These are phyloP conservation scores for Tetracentron sinense DNA, from an alignment of 164 flowering plant species.

Conservation along the genomic window DNA sequence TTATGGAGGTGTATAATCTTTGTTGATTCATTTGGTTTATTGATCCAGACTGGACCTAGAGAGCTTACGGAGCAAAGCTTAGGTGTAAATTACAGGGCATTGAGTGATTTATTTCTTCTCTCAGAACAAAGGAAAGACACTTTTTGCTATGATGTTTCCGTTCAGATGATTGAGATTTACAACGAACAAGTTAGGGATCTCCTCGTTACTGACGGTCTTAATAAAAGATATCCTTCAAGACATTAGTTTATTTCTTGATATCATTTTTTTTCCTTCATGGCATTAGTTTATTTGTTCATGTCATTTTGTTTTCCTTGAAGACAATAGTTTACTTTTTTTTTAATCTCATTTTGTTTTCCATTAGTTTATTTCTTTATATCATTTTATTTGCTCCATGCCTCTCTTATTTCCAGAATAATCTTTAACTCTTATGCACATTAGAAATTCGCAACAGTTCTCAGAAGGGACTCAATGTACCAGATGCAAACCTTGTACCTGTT, in stretches of 20 bases:
- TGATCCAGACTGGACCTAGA: conserved; percentile 74
- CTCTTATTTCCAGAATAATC: conserved; percentile 16
- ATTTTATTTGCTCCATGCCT: not conserved
- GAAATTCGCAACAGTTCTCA: conserved; percentile 94
- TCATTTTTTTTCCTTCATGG: conserved; percentile 1
- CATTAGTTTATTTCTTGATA: not conserved
- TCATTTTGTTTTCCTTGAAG: conserved; percentile 44
- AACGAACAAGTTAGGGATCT: conserved; percentile 99
- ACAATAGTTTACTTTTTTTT: conserved; percentile 1
- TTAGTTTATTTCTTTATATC: not conserved
- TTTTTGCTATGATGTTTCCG: conserved; percentile 76
- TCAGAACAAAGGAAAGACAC: conserved; percentile 83
- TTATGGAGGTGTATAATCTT: not conserved
- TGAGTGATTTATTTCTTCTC: conserved; percentile 75
- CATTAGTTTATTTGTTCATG: not conserved
- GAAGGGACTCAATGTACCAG: conserved; percentile 89
- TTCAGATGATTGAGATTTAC: conserved; percentile 98
- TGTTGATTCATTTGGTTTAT: conserved; percentile 13
- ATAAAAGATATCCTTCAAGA: conserved; percentile 87
- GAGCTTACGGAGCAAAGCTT: conserved; percentile 75
- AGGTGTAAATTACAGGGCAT: conserved; percentile 94
- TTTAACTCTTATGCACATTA: conserved; percentile 66
- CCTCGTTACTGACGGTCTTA: conserved; percentile 73
- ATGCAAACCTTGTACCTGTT: conserved; percentile 87
- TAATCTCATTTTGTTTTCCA: not conserved